phyloP scores from a whole-genome alignment of 306 rosid species.

The Pyrus communis region DNA sequence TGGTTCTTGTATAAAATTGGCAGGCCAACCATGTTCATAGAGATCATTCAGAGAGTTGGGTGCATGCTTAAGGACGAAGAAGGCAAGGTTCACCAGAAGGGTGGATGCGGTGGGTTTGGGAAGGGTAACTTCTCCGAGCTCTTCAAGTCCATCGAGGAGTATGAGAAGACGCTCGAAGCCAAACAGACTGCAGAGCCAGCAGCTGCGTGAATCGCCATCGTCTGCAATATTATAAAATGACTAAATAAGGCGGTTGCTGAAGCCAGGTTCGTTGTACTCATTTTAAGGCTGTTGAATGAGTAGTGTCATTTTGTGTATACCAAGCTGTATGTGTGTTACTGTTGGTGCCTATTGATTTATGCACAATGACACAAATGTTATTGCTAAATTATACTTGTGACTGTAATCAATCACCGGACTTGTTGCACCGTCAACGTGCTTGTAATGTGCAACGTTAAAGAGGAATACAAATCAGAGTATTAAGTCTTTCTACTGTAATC shows the following conservation, averaged over 20 bases:
- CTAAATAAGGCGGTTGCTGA: conserved; percentile 6
- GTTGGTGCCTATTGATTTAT: not conserved
- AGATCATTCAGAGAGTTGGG: conserved; percentile 91
- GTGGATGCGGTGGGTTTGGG: conserved; percentile 96
- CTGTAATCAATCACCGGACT: not conserved
- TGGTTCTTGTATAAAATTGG: conserved; percentile 2
- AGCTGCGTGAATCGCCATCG: conserved; percentile 12
- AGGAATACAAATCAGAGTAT: no score
- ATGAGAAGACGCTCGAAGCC: conserved; percentile 74
- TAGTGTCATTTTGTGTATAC: not conserved
- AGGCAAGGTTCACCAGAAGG: conserved; percentile 71
- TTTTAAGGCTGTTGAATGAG: no score
- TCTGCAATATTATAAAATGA: not conserved
- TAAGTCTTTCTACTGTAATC: no score
- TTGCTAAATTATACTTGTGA: not conserved
- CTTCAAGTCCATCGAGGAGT: conserved; percentile 92
- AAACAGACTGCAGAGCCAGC: conserved; percentile 25
- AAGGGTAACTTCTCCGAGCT: conserved; percentile 97
- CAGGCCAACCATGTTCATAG: conserved; percentile 90
- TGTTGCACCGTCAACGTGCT: not conserved
- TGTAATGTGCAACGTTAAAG: not conserved
- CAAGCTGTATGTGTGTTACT: not conserved
- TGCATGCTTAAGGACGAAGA: conserved; percentile 77
- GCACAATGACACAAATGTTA: not conserved
- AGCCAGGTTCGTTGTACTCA: not conserved